Base-by-base conservation (phyloP, 345 rosid species). In the Citrus australasica region DNA sequence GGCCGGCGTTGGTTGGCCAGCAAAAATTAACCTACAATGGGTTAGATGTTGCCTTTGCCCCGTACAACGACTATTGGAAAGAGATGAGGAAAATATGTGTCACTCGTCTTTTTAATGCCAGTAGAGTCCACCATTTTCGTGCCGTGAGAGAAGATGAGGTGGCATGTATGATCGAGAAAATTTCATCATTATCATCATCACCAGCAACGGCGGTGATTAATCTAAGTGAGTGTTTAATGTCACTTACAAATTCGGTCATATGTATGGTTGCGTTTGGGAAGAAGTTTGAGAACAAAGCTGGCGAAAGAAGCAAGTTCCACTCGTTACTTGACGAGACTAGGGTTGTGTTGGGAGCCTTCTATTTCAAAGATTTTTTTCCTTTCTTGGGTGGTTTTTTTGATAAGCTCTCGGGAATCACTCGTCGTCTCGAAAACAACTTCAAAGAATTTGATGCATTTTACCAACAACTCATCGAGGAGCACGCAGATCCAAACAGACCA, bases 381-480 rank as follows among this genome's bases (percentile, higher is more conserved):
- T 61, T n/a, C 42, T 10, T 76, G 62, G 81, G 82, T 14, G 78
- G 78, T 11, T 3, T 10, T 69, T 35, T 76, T 11, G 87, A 88
- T 65, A 79, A 16, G 33, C 46, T 86, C 27, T 77, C 71, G 0
- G 90, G 91, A 5, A 25, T 83, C 38, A 16, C 65, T 9, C 6
- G 42, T 24, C 76, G 85, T 4, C 81, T 90, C 17, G 88, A 80
- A 22, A 46, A 46, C 51, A 46, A 46, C 16, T 40, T 46, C 51
- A 46, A 11, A 46, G 51, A 10, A 11, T 46, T 85, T 13, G 93
- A 91, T 68, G 64, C 16, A 0, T 83, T 91, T 78, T 88, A 83
- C 40, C 83, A 86, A 62, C 71, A 80, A 40, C 80, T 84, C 48
- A 81, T 91, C 62, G 82, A 81, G 10, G 65, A 88, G 0, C 92